These are phyloP conservation scores for Chloranthus sessilifolius DNA, from an alignment of 164 flowering plant species.

Conservation along the genomic window DNA sequence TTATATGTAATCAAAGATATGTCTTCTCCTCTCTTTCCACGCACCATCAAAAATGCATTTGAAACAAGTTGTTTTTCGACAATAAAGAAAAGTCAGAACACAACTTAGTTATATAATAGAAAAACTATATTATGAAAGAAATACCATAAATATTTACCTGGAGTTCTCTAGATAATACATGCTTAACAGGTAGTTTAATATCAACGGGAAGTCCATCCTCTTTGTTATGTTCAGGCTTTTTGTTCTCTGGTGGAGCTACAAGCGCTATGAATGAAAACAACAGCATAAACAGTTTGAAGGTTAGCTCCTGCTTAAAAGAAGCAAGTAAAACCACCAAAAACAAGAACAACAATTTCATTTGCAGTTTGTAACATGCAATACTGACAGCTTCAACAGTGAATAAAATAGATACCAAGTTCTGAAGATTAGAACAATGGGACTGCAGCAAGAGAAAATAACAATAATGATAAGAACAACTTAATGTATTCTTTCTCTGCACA, in stretches of 20 bases:
- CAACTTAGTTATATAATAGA: too few relatives aligned
- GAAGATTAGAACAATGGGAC: too few relatives aligned
- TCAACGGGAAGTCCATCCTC: slow-evolving; percentile 74
- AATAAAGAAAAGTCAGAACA: too few relatives aligned
- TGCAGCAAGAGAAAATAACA: too few relatives aligned
- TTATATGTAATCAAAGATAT: too few relatives aligned
- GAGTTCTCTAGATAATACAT: slow-evolving; percentile 85
- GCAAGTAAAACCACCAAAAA: background rate
- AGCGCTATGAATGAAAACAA: slow-evolving; percentile 31
- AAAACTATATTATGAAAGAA: background rate
- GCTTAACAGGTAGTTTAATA: slow-evolving; percentile 80
- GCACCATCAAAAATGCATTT: slow-evolving; percentile 6
- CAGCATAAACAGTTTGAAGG: slow-evolving; percentile 6
- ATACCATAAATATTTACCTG: slow-evolving; percentile 42
- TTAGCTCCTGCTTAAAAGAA: background rate
- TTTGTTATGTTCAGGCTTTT: slow-evolving; percentile 44
- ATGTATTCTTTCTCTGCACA: too few relatives aligned
- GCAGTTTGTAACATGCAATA: too few relatives aligned
- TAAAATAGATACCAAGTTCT: too few relatives aligned
- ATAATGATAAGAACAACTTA: too few relatives aligned
- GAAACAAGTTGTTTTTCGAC: background rate
- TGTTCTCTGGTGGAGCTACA: slow-evolving; percentile 53
- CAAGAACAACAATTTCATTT: too few relatives aligned
- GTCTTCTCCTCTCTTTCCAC: too few relatives aligned
- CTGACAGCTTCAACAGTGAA: too few relatives aligned